Conservation (phyloP, 1,139 yeast species). For the Lodderomyces parapsilosis region DNA sequence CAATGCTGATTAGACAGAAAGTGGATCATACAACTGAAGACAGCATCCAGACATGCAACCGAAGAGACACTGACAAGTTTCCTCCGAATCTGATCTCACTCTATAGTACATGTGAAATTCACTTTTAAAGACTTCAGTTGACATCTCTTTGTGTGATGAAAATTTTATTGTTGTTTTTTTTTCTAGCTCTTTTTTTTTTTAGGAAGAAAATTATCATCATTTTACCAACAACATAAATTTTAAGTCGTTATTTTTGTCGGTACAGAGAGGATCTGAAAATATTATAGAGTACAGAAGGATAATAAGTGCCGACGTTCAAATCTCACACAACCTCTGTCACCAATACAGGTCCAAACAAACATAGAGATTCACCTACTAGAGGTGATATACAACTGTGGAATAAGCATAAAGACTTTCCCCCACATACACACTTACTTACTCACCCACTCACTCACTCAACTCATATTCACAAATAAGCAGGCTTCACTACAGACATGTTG, state of each 20-base stretch:
- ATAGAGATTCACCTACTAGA: background rate
- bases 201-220: background rate
- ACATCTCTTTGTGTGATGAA: background rate
- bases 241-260: background rate
- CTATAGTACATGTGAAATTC: background rate
- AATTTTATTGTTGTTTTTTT: background rate
- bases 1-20: no score
- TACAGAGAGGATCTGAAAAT: no score
- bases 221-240: background rate
- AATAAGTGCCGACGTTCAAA: no score
- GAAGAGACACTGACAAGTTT: no score
- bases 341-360: background rate
- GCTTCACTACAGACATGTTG: slow-evolving; percentile 10
- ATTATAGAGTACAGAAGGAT: no score
- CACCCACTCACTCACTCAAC: background rate
- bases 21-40: no score
- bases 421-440: background rate
- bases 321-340: no score
- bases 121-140: no score
- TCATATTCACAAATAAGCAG: background rate
- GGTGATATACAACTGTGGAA: background rate
- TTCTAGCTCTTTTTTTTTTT: no score
- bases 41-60: no score
- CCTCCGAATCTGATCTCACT: no score
- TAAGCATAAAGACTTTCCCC: background rate